Conservation (phyloP, 2,329 filamentous ascomycete genomes). For the Beauveria varroae region DNA sequence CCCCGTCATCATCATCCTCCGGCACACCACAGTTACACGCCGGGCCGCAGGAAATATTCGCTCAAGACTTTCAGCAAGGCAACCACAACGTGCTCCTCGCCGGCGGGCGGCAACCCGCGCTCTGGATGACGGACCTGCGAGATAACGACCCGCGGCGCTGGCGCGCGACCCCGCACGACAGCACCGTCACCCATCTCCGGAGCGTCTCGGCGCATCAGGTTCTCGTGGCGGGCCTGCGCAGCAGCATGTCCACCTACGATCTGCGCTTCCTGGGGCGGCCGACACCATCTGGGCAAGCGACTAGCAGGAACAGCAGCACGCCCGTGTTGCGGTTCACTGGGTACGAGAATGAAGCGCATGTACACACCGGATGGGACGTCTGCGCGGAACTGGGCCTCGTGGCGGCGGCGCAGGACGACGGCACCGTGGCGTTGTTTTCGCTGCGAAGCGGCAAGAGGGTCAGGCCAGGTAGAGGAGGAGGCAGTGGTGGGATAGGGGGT, state of each 20-base stretch:
- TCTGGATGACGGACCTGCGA: conserved; percentile 41
- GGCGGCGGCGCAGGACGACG: conserved; percentile 47
- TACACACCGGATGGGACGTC: conserved; percentile 45
- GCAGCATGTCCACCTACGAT: conserved; percentile 49
- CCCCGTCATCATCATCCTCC: conserved; percentile 15
- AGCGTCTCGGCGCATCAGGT: conserved; percentile 42
- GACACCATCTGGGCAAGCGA: not conserved
- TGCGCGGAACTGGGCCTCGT: conserved; percentile 39
- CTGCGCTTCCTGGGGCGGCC: conserved; percentile 33
- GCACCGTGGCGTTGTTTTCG: conserved; percentile 42
- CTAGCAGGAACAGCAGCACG: conserved; percentile 8
- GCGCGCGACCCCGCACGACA: conserved; percentile 28
- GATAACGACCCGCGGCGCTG: conserved; percentile 22
- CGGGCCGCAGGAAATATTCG: conserved; percentile 33
- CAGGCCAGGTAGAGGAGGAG: conserved; percentile 18
- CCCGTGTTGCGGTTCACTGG: conserved; percentile 41
- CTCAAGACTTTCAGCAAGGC: conserved; percentile 38
- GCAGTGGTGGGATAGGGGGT: conserved; percentile 18
- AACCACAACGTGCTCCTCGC: conserved; percentile 41
- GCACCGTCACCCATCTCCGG: conserved; percentile 41
- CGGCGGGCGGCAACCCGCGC: conserved; percentile 40
- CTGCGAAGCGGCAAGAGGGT: conserved; percentile 27
- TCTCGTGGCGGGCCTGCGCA: conserved; percentile 43
- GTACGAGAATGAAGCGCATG: conserved; percentile 42
- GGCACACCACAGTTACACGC: conserved; percentile 1